Base-by-base conservation (phyloP, 495 filamentous ascomycete genomes). In the Neurospora sp. region DNA sequence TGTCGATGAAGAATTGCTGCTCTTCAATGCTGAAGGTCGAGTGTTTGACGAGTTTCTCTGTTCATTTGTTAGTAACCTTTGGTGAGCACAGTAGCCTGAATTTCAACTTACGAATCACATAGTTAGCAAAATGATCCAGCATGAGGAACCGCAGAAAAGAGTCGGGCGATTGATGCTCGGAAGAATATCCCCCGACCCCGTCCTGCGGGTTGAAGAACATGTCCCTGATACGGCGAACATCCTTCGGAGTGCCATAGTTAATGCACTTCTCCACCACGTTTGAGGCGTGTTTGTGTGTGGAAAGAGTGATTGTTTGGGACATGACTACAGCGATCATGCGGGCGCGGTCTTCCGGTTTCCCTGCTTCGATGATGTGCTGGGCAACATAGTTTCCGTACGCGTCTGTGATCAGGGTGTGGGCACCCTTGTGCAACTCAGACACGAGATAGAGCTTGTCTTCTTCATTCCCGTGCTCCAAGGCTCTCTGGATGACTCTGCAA, bases 221-320 rank as follows among this genome's bases (percentile, higher is more conserved):
- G 27, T 83, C 82, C 72, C 95, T 88, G 75, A 99, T 96, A 45
- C 87, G 85, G 20, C 82, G 86, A 68, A 90, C 89, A 77, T 97
- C 89, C 68, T 90, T 86, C 22, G 87, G 83, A 1, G 87, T 89
- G 12, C 92, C 94, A 74, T 88, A 88, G 71, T 90, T 84, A 69
- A 99, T 93, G 75, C 93, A 96, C 84, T 94, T 97, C 82, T 99
- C 96, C 1, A 99, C 96, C 6, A 99, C 96, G 76, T 99, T 98
- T 75, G 93, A 97, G 4, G 96, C 96, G 77, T 94, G 97, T 79
- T 99, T 98, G 82, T 98, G 95, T 83, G 93, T 97, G 7, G 93
- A 97, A 75, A 91, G 88, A 2, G 83, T 83, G n/a, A 96, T 79
- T 1, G 96, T 82, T 70, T 94, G 87, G 6, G 83, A 84, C 70